Base-by-base conservation (phyloP, 179 eudicot species). In the Pouteria campechiana region DNA sequence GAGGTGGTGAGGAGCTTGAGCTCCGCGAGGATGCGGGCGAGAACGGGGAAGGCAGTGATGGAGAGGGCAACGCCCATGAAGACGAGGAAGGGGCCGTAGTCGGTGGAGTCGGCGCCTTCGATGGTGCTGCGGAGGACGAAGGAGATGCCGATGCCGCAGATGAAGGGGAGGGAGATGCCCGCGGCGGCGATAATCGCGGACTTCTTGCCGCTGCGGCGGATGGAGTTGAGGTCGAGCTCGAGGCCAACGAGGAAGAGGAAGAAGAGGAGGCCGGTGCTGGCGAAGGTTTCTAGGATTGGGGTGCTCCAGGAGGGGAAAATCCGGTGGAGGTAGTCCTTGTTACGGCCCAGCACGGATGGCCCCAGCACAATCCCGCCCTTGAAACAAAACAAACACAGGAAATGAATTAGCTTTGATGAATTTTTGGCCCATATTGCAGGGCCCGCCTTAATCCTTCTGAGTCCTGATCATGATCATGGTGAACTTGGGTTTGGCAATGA, bases 281-380 rank as follows among this genome's bases (percentile, higher is more conserved):
- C 50, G 17, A 46, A 17, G 11, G 50, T 30, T 25, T 46, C 50
- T 4, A 46, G 35, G 5, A 46, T 28, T 8, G 50, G 18, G 1
- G 21, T 3, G 23, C 50, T 46, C 50, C 13, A 17, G 25, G 14
- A 3, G 2, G 50, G 50, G 35, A 46, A 46, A 13, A 46, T 21
- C 3, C 17, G 16, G 24, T 46, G 15, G 25, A 46, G 13, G 21
- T 12, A 46, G 9, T 30, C 18, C 25, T 46, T 1, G 50, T 18
- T 46, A 4, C 50, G 17, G 19, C 50, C 50, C 3, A 32, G 22
- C 1, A 38, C 50, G 13, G 50, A 46, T 46, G 50, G 50, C 4
- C 50, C 50, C 6, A 46, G 50, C 13, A 46, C 14, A 29, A 46
- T 46, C 3, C 50, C 50, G 2, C 50, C 50, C 50, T 46, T n/a